Evolutionary conservation across 2,329 filamentous ascomycete genomes (phyloP), one percentile per base, ranked within the genome.

Genomic region (Raffaelea arxii): DNA sequence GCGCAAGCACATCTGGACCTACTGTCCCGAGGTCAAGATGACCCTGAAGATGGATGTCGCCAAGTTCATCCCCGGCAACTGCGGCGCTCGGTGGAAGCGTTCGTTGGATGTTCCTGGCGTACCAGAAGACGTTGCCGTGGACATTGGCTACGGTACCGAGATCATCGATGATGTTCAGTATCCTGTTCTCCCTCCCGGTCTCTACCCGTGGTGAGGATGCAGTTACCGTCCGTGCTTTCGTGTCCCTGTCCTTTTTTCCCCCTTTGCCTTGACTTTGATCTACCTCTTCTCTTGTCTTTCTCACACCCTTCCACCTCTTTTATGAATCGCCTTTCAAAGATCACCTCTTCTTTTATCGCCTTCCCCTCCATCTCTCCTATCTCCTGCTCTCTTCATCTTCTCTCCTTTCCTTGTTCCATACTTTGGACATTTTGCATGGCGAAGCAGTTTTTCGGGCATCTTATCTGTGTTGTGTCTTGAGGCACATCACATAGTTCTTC

Each of bases 1-100:
- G 56, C 62, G 75, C 23, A 65, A 65, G 49, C 68, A 75, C 49
- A 70, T 78, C 37, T 77, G 71, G 69, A 63, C 69, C 24, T 78
- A 78, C 57, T 78, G 75, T 49, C 75, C 75, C 1, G 75, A 79
- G 56, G 65, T 78, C 25, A 78, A 77, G 63, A 73, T 78, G 66
- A 75, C 68, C 40, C 57, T 78, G 24, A 61, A 62, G 43, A 78
- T 78, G 74, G 72, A 77, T 51, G 68, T 67, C 6, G 71, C 69
- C 38, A 62, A 67, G 50, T 74, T 65, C 50, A 66, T 77, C 5
- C 72, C 71, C 1, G 72, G 72, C 6, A 54, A 64, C 7, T 76
- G 72, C 51, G 58, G 65, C 30, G 54, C 59, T 4, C 58, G 60
- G 32, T 75, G 71, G 72, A 74, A 73, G 62, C 59, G 69, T 9